Evolutionary conservation across 2,329 filamentous ascomycete genomes (phyloP).

Genomic region (Arthrobotrys musiformis): DNA sequence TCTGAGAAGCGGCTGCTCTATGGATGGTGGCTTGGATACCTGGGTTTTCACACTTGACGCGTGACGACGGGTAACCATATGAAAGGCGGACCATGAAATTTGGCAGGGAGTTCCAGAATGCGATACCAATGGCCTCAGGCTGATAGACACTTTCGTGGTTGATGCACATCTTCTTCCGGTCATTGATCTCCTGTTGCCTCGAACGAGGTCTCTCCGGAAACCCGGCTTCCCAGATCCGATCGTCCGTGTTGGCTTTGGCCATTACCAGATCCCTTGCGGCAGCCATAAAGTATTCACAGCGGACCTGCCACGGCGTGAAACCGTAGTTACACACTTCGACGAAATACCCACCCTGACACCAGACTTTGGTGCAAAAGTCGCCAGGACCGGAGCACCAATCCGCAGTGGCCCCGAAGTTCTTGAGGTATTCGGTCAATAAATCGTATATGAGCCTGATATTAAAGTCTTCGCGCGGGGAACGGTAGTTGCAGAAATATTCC

Average conservation of each 20-base stretch:
- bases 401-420: not conserved
- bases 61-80: conserved; percentile 17
- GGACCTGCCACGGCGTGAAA: conserved; percentile 20
- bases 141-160: conserved; percentile 18
- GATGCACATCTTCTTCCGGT: conserved; percentile 36
- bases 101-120: conserved; percentile 33
- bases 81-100: conserved; percentile 21
- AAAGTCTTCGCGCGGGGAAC: conserved; percentile 8
- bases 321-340: conserved; percentile 35
- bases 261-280: conserved; percentile 25
- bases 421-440: not conserved
- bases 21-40: not conserved
- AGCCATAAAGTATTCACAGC: conserved; percentile 1
- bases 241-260: conserved; percentile 9
- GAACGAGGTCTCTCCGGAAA: not conserved
- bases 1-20: conserved; percentile 7
- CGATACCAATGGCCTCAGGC: conserved; percentile 29
- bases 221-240: conserved; percentile 18
- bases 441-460: not conserved
- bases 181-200: conserved; percentile 25
- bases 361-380: conserved; percentile 36
- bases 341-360: not conserved
- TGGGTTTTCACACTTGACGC: not conserved
- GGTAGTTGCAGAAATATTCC: conserved; percentile 49
- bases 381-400: conserved; percentile 34